Base-by-base conservation (phyloP, 1,284 basidiomycete species). In the Ustilago curta region DNA sequence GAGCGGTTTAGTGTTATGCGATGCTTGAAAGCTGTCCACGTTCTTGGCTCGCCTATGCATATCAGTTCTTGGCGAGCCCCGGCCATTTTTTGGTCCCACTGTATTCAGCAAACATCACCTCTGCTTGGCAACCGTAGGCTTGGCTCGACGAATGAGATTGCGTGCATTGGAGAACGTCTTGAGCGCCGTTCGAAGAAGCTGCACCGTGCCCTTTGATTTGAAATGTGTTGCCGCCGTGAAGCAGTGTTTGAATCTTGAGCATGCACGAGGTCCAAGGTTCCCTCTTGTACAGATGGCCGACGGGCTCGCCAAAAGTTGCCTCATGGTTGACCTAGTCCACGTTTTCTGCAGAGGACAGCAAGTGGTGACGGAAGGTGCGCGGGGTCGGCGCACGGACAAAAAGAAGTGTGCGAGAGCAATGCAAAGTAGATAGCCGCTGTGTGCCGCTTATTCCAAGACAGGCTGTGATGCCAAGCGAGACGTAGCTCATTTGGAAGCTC, bases 41-140 rank as follows among this genome's bases (percentile, higher is more conserved):
- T 69, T 69, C 66, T 55, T n/a, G 43, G 44, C 40, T 69, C 66
- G 66, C 66, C 63, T 59, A 51, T n/a, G 50, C 42, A 14, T 21
- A 27, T 25, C 23, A 35, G 18, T 3, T 54, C 66, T 69, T 59
- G 59, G 60, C 66, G 18, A 40, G 21, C 29, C 12, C 39, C 29
- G 42, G 42, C 19, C 21, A 37, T 23, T 44, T 27, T 40, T 1
- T 40, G n/a, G 21, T 25, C 8, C 7, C 18, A n/a, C n/a, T n/a
- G n/a, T n/a, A n/a, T n/a, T 42, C 29, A 21, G 29, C 42, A 31
- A 32, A 5, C 14, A n/a, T 25, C 35, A 7, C 23, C 35, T 25
- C 8, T 8, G 45, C 18, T 31, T 23, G 14, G 47, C 27, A 23
- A 31, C 47, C 47, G 47, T 31, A 48, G 47, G 25, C 23, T 35